A percentile compares a stretch with the other conserved stretches of the same genome.
These are phyloP conservation scores for Irpex rosettiformis DNA, from an alignment of 1,284 basidiomycete species.

Conservation along the genomic window DNA sequence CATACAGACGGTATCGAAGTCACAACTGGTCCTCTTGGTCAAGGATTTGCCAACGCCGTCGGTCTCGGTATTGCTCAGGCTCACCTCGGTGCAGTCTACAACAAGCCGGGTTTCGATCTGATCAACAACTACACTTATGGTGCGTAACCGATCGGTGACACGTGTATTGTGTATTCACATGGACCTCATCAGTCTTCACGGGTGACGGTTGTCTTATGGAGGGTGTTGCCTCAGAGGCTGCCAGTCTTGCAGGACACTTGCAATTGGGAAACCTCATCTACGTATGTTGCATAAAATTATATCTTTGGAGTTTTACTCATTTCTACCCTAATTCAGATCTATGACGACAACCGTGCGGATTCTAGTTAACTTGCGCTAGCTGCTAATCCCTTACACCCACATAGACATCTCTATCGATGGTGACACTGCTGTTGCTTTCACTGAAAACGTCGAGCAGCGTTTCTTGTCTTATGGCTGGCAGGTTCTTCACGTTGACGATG, in stretches of 20 bases:
- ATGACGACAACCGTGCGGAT: conserved; percentile 82
- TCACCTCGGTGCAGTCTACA: conserved; percentile 86
- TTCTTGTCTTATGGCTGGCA: conserved; percentile 95
- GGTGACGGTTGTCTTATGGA: conserved; percentile 98
- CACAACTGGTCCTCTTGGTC: conserved; percentile 94
- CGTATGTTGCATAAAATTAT: conserved; percentile 40
- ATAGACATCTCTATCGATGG: conserved; percentile 95
- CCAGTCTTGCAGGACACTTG: conserved; percentile 90
- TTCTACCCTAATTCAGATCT: conserved; percentile 51
- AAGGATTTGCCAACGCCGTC: conserved; percentile 91
- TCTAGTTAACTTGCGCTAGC: conserved; percentile 2
- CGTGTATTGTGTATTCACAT: conserved; percentile 15
- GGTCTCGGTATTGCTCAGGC: conserved; percentile 93
- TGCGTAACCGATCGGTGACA: conserved; percentile 28
- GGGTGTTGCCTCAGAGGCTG: conserved; percentile 89
- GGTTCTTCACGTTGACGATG: conserved; percentile 80
- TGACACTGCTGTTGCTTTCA: conserved; percentile 89
- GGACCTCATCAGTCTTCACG: conserved; percentile 60
- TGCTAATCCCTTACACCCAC: conserved; percentile 2
- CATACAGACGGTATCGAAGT: conserved; percentile 95
- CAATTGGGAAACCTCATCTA: conserved; percentile 92
- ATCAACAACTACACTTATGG: conserved; percentile 92
- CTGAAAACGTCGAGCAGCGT: conserved; percentile 87
- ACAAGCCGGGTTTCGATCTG: conserved; percentile 82
- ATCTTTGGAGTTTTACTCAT: conserved; percentile 9